Conservation (phyloP, 108 stramenopile genomes). For the Cylindrotheca closterium region DNA sequence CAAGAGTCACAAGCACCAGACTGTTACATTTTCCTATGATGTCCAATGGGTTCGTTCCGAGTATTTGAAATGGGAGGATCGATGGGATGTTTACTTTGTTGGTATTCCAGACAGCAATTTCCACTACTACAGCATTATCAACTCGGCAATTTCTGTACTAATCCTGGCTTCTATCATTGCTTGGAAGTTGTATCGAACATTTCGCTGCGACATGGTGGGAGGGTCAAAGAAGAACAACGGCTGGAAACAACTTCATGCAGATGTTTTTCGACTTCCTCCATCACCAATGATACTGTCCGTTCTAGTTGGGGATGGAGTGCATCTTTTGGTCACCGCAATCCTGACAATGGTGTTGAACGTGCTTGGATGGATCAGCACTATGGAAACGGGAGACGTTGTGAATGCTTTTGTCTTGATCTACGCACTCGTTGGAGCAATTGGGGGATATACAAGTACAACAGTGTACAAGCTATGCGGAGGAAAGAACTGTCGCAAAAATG, state of each 20-base stretch:
- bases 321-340: constrained; percentile 61
- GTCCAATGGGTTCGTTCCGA: constrained; percentile 86
- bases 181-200: constrained; percentile 90
- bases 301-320: constrained; percentile 89
- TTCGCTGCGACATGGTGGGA: constrained; percentile 89
- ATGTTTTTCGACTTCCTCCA: constrained; percentile 98
- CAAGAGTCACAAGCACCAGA: constrained; percentile 8
- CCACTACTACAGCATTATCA: constrained; percentile 91
- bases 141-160: constrained; percentile 85
- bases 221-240: constrained; percentile 86
- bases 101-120: constrained; percentile 92
- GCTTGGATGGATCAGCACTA: constrained; percentile 88
- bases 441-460: constrained; percentile 81
- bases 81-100: constrained; percentile 97
- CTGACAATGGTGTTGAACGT: constrained; percentile 79
- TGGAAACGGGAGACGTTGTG: constrained; percentile 88
- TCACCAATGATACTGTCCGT: constrained; percentile 94
- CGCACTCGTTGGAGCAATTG: constrained; percentile 78
- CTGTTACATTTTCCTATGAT: constrained; percentile 87
- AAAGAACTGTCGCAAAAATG: constrained; percentile 51
- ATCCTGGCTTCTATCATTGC: constrained; percentile 94
- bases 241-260: constrained; percentile 97
- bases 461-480: constrained; percentile 85
- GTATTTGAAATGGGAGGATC: constrained; percentile 84
- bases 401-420: constrained; percentile 82